Evolutionary conservation across 306 rosid genomes (phyloP).

Genomic region (Rosa lucieae): DNA sequence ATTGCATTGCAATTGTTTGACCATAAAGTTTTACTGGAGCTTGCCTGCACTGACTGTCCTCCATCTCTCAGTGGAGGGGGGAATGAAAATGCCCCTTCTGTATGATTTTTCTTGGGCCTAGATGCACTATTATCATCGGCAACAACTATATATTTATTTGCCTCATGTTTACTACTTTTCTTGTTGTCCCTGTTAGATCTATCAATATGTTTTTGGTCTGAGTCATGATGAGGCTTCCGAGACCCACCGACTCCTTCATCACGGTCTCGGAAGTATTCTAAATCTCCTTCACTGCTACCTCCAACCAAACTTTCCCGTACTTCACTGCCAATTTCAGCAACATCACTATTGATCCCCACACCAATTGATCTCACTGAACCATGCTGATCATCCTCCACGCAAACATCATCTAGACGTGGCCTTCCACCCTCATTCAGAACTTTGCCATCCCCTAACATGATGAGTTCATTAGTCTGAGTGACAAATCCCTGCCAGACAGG

Average conservation of each 20-base stretch:
- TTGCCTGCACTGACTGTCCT: slow-evolving; percentile 48
- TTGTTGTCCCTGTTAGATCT: slow-evolving; percentile 49
- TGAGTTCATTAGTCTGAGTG: slow-evolving; percentile 69
- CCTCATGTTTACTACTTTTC: slow-evolving; percentile 53
- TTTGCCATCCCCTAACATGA: slow-evolving; percentile 76
- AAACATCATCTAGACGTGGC: slow-evolving; percentile 57
- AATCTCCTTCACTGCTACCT: slow-evolving; percentile 83
- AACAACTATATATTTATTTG: slow-evolving; percentile 63
- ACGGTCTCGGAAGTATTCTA: slow-evolving; percentile 66
- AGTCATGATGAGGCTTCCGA: slow-evolving; percentile 49
- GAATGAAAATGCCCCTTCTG: slow-evolving; percentile 76
- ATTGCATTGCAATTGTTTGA: slow-evolving; percentile 51
- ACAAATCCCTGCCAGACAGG: slow-evolving; percentile 99
- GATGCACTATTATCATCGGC: slow-evolving; percentile 36
- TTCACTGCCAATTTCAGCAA: slow-evolving; percentile 85
- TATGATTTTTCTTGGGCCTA: slow-evolving; percentile 46
- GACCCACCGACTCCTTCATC: slow-evolving; percentile 58
- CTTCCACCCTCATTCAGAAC: slow-evolving; percentile 58
- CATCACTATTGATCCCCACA: slow-evolving; percentile 91
- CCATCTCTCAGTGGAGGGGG: slow-evolving; percentile 71
- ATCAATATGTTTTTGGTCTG: slow-evolving; percentile 47
- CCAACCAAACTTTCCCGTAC: slow-evolving; percentile 87
- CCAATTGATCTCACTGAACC: slow-evolving; percentile 97
- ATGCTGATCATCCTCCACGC: slow-evolving; percentile 81
- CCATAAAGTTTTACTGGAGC: slow-evolving; percentile 64